Conservation (phyloP, 441 rosid species). For the Populus hybrid region DNA sequence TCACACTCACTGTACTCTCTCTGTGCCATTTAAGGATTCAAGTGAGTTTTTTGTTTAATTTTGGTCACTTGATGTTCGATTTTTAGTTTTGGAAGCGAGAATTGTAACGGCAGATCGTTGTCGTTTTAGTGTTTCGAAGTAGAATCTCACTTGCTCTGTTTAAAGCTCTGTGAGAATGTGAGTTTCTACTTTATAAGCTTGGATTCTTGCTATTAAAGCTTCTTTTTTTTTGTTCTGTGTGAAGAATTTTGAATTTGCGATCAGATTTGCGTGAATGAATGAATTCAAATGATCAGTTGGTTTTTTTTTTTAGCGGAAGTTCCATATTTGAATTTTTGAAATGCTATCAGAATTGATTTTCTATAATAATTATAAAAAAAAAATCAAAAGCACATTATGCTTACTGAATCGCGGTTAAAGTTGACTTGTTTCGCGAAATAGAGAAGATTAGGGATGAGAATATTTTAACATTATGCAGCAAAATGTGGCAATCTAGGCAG, state of each 20-base stretch:
- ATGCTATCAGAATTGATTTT: not conserved
- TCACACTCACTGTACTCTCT: not conserved
- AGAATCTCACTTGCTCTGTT: not conserved
- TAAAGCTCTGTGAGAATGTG: not conserved
- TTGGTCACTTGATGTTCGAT: conserved; percentile 13
- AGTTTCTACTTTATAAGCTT: not conserved
- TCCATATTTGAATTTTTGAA: not conserved
- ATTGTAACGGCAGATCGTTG: conserved; percentile 27
- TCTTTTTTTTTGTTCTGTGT: not conserved
- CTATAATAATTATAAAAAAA: not conserved
- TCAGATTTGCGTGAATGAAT: not conserved
- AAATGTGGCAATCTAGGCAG: not conserved
- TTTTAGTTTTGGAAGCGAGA: not conserved
- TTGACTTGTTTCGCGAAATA: not conserved
- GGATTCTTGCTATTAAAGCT: not conserved
- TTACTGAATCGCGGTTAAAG: not conserved
- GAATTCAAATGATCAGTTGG: not conserved
- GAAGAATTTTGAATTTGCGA: not conserved
- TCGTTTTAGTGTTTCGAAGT: not conserved
- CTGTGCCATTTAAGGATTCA: not conserved
- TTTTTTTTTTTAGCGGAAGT: not conserved
- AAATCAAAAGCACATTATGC: not conserved
- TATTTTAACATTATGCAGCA: not conserved
- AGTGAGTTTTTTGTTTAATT: not conserved
- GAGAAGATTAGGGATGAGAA: not conserved